Conservation (phyloP, 768 basidiomycete species). For the Albatrellus ellisii region DNA sequence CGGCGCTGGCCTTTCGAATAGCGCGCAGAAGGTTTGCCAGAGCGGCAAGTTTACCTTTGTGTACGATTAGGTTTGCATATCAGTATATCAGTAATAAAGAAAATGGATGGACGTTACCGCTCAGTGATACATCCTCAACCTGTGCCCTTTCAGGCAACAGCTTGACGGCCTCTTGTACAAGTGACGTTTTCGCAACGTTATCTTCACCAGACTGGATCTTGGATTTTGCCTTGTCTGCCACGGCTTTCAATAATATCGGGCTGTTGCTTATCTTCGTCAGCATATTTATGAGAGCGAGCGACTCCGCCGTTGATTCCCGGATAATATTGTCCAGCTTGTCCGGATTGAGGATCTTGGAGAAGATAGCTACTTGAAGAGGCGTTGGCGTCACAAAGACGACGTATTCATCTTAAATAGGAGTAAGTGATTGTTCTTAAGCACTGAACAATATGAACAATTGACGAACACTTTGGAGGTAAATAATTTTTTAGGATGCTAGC, state of each 20-base stretch:
- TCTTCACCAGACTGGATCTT: constrained; percentile 22
- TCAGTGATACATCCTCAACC: constrained; percentile 63
- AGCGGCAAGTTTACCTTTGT: constrained; percentile 59
- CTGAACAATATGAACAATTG: background rate
- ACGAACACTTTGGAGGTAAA: constrained; percentile 83
- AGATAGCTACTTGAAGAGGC: constrained; percentile 67
- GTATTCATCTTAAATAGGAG: constrained; percentile 67
- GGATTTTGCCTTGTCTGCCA: constrained; percentile 45
- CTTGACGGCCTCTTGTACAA: constrained; percentile 44
- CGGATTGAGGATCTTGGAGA: constrained; percentile 59
- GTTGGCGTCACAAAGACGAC: constrained; percentile 95
- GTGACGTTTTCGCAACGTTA: constrained; percentile 30
- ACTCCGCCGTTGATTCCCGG: constrained; percentile 60
- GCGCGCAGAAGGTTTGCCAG: constrained; percentile 49
- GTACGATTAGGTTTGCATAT: background rate
- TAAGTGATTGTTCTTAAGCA: background rate
- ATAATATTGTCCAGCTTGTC: constrained; percentile 57
- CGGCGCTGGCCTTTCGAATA: constrained; percentile 38
- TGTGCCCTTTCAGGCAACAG: constrained; percentile 46
- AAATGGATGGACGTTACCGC: constrained; percentile 40
- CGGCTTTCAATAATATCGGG: constrained; percentile 76
- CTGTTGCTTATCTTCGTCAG: constrained; percentile 90
- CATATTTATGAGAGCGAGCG: constrained; percentile 65
- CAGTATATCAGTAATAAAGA: background rate
- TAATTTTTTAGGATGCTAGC: constrained; percentile 71